These are phyloP conservation scores for Pilatotrama ljubarskyi DNA, from an alignment of 768 basidiomycete species.

Conservation along the genomic window DNA sequence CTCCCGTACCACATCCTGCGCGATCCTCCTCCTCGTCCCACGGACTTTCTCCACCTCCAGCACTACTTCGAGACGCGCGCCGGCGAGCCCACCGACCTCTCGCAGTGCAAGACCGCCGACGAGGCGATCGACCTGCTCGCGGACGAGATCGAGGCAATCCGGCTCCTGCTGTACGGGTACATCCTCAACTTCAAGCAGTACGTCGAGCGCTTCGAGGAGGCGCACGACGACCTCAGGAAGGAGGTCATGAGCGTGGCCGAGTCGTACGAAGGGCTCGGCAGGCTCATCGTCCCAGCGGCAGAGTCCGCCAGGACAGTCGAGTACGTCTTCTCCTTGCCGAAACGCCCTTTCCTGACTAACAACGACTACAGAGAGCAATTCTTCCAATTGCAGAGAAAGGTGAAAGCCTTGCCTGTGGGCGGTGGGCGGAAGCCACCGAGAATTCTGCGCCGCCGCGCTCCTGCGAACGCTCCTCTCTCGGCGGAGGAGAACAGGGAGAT, in stretches of 20 bases:
- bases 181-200: slow-evolving; percentile 9
- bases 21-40: slow-evolving; percentile 10
- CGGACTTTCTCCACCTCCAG: slow-evolving; percentile 15
- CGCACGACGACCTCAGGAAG: not conserved
- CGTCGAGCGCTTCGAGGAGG: slow-evolving; percentile 13
- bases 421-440: not conserved
- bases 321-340: not conserved
- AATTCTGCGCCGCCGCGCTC: not conserved
- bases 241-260: slow-evolving; percentile 1
- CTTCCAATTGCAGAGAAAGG: not conserved
- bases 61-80: not conserved
- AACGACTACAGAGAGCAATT: not conserved
- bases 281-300: not conserved
- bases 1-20: slow-evolving; percentile 8
- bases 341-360: not conserved
- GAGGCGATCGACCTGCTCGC: slow-evolving; percentile 14
- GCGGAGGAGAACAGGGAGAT: not conserved
- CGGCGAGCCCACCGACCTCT: not conserved
- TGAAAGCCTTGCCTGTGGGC: not conserved
- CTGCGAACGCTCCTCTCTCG: not conserved
- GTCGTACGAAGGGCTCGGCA: not conserved
- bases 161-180: slow-evolving; percentile 14
- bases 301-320: not conserved
- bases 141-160: slow-evolving; percentile 16
- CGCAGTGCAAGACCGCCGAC: slow-evolving; percentile 10